Conservation (phyloP, 1,284 basidiomycete genomes). For the Ganoderma meredithae region DNA sequence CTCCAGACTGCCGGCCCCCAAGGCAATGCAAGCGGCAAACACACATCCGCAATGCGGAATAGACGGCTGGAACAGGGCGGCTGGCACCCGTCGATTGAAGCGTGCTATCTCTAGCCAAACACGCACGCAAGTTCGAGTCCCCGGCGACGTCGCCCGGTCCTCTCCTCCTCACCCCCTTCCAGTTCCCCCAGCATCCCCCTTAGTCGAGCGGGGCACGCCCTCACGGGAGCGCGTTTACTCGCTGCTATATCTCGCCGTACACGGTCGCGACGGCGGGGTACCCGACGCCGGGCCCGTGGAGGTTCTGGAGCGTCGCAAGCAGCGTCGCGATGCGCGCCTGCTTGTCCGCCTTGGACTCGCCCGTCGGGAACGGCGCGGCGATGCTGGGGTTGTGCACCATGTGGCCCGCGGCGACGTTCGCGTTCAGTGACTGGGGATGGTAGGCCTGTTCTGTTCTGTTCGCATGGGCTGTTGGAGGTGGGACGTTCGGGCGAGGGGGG, state of each 20-base stretch:
- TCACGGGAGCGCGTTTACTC: conserved; percentile 34
- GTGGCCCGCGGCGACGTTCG: conserved; percentile 41
- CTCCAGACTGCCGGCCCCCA: background rate
- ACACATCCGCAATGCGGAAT: background rate
- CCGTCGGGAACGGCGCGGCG: conserved; percentile 39
- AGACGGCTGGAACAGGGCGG: conserved; percentile 33
- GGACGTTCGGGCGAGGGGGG: background rate
- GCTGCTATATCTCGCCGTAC: conserved; percentile 41
- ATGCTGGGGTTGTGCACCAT: conserved; percentile 41
- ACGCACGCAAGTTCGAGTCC: background rate
- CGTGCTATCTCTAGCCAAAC: conserved; percentile 31
- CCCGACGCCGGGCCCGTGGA: conserved; percentile 42
- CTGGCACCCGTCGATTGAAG: conserved; percentile 32
- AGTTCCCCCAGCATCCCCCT: background rate
- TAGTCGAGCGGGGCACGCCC: background rate
- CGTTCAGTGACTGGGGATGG: conserved; percentile 34
- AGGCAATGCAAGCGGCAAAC: background rate
- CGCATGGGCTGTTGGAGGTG: background rate
- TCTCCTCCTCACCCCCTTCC: background rate
- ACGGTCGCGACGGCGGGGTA: conserved; percentile 43
- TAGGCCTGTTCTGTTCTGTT: no score
- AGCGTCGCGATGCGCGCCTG: conserved; percentile 38
- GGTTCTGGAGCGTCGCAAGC: conserved; percentile 43
- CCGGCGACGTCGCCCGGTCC: background rate
- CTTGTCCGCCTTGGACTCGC: conserved; percentile 37